Percentiles rank a stretch among this genome's conserved stretches.
These are phyloP conservation scores for Geotrichum siamense DNA, from an alignment of 1,139 yeast genomes.

Conservation along the genomic window DNA sequence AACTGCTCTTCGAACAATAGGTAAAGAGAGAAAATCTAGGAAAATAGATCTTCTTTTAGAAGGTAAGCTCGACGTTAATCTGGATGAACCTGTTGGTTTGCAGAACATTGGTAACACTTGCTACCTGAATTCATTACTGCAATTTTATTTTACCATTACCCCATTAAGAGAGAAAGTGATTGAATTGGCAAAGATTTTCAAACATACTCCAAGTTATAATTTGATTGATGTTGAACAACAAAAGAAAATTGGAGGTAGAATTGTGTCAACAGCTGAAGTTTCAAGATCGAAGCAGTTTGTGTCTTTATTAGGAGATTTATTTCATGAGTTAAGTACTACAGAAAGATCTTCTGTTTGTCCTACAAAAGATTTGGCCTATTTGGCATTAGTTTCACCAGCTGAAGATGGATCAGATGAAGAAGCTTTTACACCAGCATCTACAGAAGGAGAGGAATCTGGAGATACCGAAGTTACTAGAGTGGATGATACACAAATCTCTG, in stretches of 20 bases:
- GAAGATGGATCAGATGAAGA: constrained; percentile 20
- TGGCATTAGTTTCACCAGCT: constrained; percentile 72
- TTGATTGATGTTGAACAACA: constrained; percentile 20
- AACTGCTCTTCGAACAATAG: constrained; percentile 33
- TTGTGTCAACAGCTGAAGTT: constrained; percentile 64
- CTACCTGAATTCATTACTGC: constrained; percentile 80
- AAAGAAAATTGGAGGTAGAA: constrained; percentile 75
- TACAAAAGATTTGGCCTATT: constrained; percentile 72
- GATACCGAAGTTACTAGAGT: constrained; percentile 4
- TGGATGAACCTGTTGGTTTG: constrained; percentile 44
- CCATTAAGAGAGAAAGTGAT: constrained; percentile 69
- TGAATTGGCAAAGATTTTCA: constrained; percentile 38
- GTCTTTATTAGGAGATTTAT: constrained; percentile 60
- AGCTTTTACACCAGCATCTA: constrained; percentile 4
- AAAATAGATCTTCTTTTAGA: constrained; percentile 25
- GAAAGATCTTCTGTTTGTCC: constrained; percentile 67
- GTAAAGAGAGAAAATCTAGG: constrained; percentile 27
- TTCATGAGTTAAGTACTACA: constrained; percentile 60
- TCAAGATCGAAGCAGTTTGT: constrained; percentile 77
- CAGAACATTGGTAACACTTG: constrained; percentile 95
- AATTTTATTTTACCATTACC: constrained; percentile 77
- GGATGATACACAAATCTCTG: too few relatives aligned
- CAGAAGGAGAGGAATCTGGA: constrained; percentile 4
- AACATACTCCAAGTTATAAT: constrained; percentile 19
- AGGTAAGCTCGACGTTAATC: constrained; percentile 19